phyloP scores from a whole-genome alignment of 345 rosid species.

The Corchorus capsularis region DNA sequence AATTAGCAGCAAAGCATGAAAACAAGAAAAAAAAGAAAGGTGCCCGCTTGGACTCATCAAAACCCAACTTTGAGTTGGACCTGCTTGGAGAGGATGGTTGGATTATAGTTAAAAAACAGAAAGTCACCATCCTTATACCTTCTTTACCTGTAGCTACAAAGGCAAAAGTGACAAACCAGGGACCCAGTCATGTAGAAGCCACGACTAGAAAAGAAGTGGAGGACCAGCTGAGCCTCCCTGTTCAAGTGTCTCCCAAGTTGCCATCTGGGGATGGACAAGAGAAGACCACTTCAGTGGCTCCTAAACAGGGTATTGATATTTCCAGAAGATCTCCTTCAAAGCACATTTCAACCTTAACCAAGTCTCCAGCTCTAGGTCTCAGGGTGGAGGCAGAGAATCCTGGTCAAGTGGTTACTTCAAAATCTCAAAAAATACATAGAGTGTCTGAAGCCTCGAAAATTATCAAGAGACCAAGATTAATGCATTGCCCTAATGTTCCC shows the following conservation, averaged over 20 bases:
- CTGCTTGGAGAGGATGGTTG: constrained; percentile 56
- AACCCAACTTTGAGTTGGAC: constrained; percentile 31
- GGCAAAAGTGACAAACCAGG: constrained; percentile 37
- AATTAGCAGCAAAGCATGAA: constrained; percentile 23
- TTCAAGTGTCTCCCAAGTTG: constrained; percentile 26
- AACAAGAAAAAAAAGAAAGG: constrained; percentile 14
- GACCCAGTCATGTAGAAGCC: constrained; percentile 34
- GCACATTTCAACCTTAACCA: constrained; percentile 23
- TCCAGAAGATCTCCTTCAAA: constrained; percentile 27
- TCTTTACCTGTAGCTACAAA: constrained; percentile 38
- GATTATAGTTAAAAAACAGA: constrained; percentile 73
- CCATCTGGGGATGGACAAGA: constrained; percentile 44
- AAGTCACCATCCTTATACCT: constrained; percentile 67
- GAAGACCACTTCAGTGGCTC: constrained; percentile 22
- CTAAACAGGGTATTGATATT: constrained; percentile 20
- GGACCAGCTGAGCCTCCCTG: constrained; percentile 18
- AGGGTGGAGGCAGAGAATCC: constrained; percentile 25
- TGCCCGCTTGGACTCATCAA: constrained; percentile 22
- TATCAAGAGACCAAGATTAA: constrained; percentile 37
- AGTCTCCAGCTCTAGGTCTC: constrained; percentile 22
- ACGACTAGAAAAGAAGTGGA: constrained; percentile 24
- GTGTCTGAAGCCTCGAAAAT: constrained; percentile 35
- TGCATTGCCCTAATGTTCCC: constrained; percentile 37
- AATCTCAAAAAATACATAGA: constrained; percentile 22
- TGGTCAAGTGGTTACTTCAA: constrained; percentile 1